Evolutionary conservation across 2,329 filamentous ascomycete genomes (phyloP).

Genomic region (Talaromyces sp.): DNA sequence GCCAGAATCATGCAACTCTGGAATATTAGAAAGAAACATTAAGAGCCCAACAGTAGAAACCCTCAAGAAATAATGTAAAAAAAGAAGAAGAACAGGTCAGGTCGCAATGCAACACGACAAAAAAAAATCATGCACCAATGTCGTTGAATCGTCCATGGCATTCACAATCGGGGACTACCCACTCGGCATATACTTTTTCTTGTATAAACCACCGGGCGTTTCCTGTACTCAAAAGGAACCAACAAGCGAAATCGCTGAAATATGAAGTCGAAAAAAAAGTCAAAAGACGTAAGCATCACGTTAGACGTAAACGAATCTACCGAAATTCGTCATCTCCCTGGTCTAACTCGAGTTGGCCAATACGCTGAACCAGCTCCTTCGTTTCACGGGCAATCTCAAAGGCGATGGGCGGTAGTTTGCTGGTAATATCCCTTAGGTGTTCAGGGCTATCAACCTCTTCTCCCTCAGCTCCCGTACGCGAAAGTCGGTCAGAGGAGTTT

Average conservation of each 20-base stretch:
- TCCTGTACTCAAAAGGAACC: not conserved
- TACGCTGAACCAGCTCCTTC: slow-evolving; percentile 60
- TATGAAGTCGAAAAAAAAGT: not conserved
- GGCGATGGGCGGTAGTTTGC: slow-evolving; percentile 73
- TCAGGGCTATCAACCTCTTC: slow-evolving; percentile 52
- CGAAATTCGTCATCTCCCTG: slow-evolving; percentile 35
- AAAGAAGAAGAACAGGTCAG: not conserved
- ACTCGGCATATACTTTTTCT: not conserved
- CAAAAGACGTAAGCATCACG: not conserved
- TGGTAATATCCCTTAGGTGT: slow-evolving; percentile 53
- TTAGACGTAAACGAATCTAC: slow-evolving; percentile 12
- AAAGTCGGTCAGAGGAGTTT: slow-evolving; percentile 58
- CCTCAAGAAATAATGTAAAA: not conserved
- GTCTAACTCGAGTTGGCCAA: slow-evolving; percentile 34
- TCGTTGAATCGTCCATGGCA: not conserved
- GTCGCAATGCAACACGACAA: not conserved
- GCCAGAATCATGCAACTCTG: not conserved
- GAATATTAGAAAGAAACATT: not conserved
- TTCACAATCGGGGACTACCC: not conserved
- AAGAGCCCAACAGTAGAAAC: not conserved
- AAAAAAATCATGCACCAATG: not conserved
- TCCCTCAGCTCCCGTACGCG: slow-evolving; percentile 58
- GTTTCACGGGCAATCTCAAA: slow-evolving; percentile 79
- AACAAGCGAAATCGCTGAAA: not conserved
- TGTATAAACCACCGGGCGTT: not conserved